These are phyloP conservation scores for Lotmaria passim DNA, from an alignment of 208 protist genomes.

Conservation along the genomic window DNA sequence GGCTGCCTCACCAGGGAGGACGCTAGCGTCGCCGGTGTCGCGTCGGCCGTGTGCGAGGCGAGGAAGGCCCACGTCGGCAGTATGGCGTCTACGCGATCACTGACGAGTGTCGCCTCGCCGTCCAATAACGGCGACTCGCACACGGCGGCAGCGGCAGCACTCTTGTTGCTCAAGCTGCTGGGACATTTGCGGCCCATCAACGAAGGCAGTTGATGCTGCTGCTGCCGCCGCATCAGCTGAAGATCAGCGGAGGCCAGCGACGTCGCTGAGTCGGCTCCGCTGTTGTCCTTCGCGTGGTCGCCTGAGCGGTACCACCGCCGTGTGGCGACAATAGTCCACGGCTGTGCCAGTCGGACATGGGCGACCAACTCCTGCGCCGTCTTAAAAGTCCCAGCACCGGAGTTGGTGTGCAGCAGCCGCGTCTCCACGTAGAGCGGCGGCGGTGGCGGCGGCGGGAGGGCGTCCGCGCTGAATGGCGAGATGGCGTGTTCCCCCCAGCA, in stretches of 20 bases:
- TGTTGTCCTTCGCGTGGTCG: not conserved
- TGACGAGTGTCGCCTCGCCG: conserved; percentile 23
- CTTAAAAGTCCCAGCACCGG: conserved; percentile 20
- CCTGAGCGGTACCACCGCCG: conserved; percentile 2
- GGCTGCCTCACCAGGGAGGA: conserved; percentile 3
- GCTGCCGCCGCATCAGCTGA: not conserved
- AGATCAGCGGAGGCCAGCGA: not conserved
- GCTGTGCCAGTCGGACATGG: conserved; percentile 21
- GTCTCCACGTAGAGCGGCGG: conserved; percentile 25
- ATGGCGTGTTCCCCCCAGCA: not conserved
- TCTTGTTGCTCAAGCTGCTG: not conserved
- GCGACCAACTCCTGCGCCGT: conserved; percentile 21
- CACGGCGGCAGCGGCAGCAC: conserved; percentile 5
- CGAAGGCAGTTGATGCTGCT: conserved; percentile 6
- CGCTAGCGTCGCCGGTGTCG: not conserved
- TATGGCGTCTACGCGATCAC: conserved; percentile 34
- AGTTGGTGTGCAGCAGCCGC: not conserved
- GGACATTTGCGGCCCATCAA: not conserved
- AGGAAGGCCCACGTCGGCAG: conserved; percentile 36
- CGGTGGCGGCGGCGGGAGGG: not conserved
- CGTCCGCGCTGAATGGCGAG: not conserved
- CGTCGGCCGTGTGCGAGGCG: conserved; percentile 26
- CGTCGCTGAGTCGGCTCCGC: not conserved
- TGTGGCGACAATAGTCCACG: conserved; percentile 16
- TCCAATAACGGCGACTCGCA: not conserved